Conservation (phyloP, 2,329 filamentous ascomycete genomes). For the Colletotrichum tofieldiae region DNA sequence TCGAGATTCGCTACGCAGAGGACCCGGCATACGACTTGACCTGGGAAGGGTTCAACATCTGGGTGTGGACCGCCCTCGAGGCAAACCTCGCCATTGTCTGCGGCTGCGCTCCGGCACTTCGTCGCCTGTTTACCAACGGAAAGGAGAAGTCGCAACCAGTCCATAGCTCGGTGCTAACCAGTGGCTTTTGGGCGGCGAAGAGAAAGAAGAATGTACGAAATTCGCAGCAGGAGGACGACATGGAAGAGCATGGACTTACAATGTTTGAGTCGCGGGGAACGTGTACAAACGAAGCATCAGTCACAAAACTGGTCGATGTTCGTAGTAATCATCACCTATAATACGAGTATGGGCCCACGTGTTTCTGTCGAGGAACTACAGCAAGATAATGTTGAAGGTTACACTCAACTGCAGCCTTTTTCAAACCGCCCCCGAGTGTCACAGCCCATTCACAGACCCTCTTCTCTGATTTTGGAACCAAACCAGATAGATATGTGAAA, state of each 20-base stretch:
- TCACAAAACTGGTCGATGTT: background rate
- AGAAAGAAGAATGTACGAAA: background rate
- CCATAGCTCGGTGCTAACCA: conserved; percentile 16
- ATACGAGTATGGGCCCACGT: background rate
- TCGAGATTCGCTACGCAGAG: conserved; percentile 43
- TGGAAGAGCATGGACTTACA: background rate
- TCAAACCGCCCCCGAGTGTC: too few relatives aligned
- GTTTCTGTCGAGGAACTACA: background rate
- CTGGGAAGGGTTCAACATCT: conserved; percentile 58
- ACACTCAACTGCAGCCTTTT: too few relatives aligned
- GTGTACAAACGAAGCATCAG: background rate
- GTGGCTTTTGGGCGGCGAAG: conserved; percentile 3
- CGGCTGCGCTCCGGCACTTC: conserved; percentile 56
- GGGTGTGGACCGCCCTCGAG: conserved; percentile 61
- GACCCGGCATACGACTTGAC: conserved; percentile 57
- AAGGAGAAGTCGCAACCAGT: background rate
- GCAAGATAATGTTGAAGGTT: too few relatives aligned
- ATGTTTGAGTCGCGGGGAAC: background rate
- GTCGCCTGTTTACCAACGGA: conserved; percentile 43
- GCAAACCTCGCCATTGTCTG: conserved; percentile 60
- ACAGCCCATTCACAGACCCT: background rate
- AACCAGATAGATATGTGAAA: too few relatives aligned
- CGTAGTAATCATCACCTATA: background rate
- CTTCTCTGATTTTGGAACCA: background rate
- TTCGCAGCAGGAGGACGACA: background rate